A percentile compares a stretch with the other conserved stretches of the same genome.
Evolutionary conservation across 2,329 filamentous ascomycete species (phyloP).

Genomic region (Colletotrichum agaves): DNA sequence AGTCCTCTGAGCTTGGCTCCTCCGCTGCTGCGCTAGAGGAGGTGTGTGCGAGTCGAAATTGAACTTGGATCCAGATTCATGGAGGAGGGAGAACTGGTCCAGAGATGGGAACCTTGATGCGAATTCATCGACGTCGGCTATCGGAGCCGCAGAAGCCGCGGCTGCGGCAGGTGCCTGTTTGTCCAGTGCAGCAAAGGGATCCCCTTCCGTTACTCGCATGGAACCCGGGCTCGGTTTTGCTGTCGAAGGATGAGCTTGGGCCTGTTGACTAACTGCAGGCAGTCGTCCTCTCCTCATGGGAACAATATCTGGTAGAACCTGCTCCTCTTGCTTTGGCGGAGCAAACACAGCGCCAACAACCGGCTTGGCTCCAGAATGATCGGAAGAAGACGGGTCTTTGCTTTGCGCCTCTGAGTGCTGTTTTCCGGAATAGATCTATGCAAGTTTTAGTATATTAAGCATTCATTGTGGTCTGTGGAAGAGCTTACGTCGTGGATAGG

Average conservation of each 20-base stretch:
- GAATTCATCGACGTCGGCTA: conserved; percentile 76
- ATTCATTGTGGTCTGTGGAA: conserved; percentile 36
- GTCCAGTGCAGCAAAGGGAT: conserved; percentile 93
- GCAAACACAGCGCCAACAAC: conserved; percentile 85
- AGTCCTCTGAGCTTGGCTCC: conserved; percentile 72
- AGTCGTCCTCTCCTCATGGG: conserved; percentile 93
- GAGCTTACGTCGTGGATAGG: conserved; percentile 86
- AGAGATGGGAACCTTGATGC: conserved; percentile 88
- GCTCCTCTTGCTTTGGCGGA: conserved; percentile 75
- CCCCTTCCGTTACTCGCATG: conserved; percentile 73
- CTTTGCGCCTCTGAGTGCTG: conserved; percentile 70
- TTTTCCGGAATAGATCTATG: conserved; percentile 76
- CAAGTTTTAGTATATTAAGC: conserved; percentile 33
- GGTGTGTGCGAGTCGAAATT: conserved; percentile 76
- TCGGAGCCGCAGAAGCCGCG: not conserved
- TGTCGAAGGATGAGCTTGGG: conserved; percentile 57
- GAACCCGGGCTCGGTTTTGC: conserved; percentile 75
- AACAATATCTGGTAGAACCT: conserved; percentile 85
- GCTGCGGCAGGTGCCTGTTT: conserved; percentile 64
- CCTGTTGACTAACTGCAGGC: conserved; percentile 48
- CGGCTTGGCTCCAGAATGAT: conserved; percentile 65
- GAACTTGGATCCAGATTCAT: conserved; percentile 86
- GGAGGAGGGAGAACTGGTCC: conserved; percentile 90
- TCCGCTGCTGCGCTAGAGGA: conserved; percentile 59
- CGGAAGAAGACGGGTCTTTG: conserved; percentile 63